phyloP scores from a whole-genome alignment of 164 flowering plant genomes.

The Echeveria elegans region DNA sequence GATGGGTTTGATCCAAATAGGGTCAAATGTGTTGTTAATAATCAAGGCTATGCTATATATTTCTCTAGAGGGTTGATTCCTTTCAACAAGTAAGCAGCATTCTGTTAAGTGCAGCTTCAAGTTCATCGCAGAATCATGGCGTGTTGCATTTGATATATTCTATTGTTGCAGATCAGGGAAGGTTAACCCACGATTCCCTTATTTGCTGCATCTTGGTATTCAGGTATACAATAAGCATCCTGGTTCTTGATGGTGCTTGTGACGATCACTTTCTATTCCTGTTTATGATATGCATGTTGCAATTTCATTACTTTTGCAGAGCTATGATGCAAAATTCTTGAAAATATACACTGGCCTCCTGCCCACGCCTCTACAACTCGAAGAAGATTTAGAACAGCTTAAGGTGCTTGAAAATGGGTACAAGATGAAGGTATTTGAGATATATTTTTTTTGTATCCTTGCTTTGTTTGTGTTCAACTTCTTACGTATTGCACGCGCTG shows the following conservation, averaged over 20 bases:
- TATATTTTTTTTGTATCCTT: not conserved
- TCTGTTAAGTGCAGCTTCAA: not conserved
- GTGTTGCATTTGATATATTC: not conserved
- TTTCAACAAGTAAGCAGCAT: constrained; percentile 61
- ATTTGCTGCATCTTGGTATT: constrained; percentile 92
- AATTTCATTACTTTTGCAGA: constrained; percentile 28
- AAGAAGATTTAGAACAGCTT: constrained; percentile 56
- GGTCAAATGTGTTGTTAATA: constrained; percentile 87
- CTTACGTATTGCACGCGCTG: too few species aligned
- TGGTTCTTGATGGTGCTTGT: too few species aligned
- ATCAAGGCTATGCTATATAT: constrained; percentile 85
- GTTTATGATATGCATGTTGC: not conserved
- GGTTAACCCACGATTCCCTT: constrained; percentile 70
- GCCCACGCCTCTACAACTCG: not conserved
- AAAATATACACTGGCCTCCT: constrained; percentile 9
- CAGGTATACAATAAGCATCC: not conserved
- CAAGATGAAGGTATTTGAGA: constrained; percentile 73
- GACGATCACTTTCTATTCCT: not conserved
- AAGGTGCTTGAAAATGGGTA: constrained; percentile 98
- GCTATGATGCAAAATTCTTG: constrained; percentile 76
- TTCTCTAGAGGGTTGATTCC: constrained; percentile 93
- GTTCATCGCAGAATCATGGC: not conserved
- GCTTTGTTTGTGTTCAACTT: not conserved
- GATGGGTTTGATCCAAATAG: constrained; percentile 87
- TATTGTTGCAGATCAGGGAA: constrained; percentile 53